Evolutionary conservation across 495 filamentous ascomycete species (phyloP), one percentile per base, ranked within the genome.

Genomic region (Rhypophila decipiens): DNA sequence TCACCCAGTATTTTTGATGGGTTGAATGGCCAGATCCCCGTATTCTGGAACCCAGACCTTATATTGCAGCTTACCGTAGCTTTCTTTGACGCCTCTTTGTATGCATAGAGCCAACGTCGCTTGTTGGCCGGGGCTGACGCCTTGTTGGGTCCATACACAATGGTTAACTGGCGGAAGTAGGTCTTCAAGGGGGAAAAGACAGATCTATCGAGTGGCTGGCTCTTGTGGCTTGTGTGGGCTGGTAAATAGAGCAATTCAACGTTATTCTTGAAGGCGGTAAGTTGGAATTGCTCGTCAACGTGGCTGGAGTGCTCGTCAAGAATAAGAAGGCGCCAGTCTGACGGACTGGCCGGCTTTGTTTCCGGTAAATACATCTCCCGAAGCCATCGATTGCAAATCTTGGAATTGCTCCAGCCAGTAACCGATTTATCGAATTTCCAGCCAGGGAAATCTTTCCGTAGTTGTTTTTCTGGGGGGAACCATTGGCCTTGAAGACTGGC

Each of bases 181-280:
- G 0, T 33, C n/a, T 52, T 52, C 0, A 52, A 0, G 0, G 34
- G 22, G 3, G 7, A 2, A 39, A 48, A 52, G 0, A 52, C 24
- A 22, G 24, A 42, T 0, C 34, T 20, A 13, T 52, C 40, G 23
- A 52, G 33, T 2, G 39, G 44, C 34, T 52, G 33, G 19, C 23
- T 47, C 19, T 52, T 52, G 17, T 52, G 40, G 5, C 22, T 44
- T 18, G 39, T 48, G 39, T 53, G 40, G 17, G 33, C 4, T 24
- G 34, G 50, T 27, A 53, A 29, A 31, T 24, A 53, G 39, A 53
- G 23, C 1, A 48, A 12, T 5, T 47, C 34, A 17, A 53, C 45
- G 1, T 44, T 44, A 20, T 43, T 29, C 3, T 23, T 1, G 7
- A 13, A 47, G 7, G 33, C 39, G 2, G 29, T 1, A 5, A 24